Evolutionary conservation across 805 yeast genomes (phyloP), one percentile per base, ranked within the genome.

Genomic region (Starmerella roubikii): DNA sequence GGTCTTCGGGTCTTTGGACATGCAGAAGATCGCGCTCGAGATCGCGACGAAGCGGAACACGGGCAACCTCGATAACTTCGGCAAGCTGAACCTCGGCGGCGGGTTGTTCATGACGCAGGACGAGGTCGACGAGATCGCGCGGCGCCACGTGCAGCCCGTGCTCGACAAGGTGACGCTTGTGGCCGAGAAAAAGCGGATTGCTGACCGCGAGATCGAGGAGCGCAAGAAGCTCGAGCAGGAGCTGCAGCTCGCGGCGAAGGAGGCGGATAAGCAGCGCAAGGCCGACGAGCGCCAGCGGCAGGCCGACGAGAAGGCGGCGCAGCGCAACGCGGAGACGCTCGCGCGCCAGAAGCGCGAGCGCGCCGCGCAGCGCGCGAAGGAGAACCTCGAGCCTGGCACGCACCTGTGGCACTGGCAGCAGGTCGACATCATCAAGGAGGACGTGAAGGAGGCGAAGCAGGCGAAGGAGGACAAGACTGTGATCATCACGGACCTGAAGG

Each of bases 51-150:
- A 71, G 45, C 74, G 74, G 51, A 65, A 70, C 34, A 72, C 70
- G 35, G 74, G 72, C 54, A 69, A 88, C 52, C 54, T 69, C 35
- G 65, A 67, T 45, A 55, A 63, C 45, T 55, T 51, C 36, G 74
- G 76, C 47, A 71, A 76, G 56, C 65, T 84, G 51, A 68, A 83
- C 53, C 61, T 88, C 46, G 98, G 98, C 44, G 94, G 93, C 46
- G 97, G 96, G 2, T 67, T 82, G 41, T 72, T 69, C 53, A 73
- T 88, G 69, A 66, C 80, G 29, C 78, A 70, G 43, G 69, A 66
- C 17, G 95, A 86, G 53, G 72, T 91, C 45, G 78, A 82, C 47
- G 69, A 69, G 37, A 71, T 88, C 64, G 97, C 98, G 17, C 63
- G 74, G 44, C 69, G 75, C 34, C 67, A 81, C 53, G 94, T 91